Evolutionary conservation across 495 filamentous ascomycete species (phyloP).

Genomic region (Annulohypoxylon nitens): DNA sequence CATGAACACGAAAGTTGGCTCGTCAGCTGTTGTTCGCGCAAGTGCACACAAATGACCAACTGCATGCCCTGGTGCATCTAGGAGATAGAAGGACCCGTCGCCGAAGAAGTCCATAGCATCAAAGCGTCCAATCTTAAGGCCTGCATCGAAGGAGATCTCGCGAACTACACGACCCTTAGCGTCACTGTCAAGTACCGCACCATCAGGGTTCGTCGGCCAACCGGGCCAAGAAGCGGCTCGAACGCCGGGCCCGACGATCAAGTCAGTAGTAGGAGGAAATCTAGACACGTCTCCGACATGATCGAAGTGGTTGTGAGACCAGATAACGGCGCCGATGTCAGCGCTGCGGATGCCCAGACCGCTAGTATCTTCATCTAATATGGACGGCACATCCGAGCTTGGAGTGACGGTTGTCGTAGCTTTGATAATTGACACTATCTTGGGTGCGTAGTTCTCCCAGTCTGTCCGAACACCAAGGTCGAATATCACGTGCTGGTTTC

Average conservation of each 20-base stretch:
- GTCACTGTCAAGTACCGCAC: constrained; percentile 55
- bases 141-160: constrained; percentile 54
- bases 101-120: constrained; percentile 69
- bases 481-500: constrained; percentile 61
- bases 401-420: constrained; percentile 41
- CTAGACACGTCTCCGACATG: constrained; percentile 65
- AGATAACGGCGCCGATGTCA: constrained; percentile 63
- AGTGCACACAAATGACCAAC: constrained; percentile 66
- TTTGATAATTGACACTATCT: constrained; percentile 7
- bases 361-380: constrained; percentile 12
- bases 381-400: constrained; percentile 55
- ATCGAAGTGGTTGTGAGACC: constrained; percentile 67
- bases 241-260: constrained; percentile 70
- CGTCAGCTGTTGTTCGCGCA: constrained; percentile 51
- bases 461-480: constrained; percentile 69
- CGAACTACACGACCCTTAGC: constrained; percentile 49
- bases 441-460: constrained; percentile 59
- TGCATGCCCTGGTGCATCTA: constrained; percentile 65
- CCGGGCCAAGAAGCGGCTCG: constrained; percentile 58
- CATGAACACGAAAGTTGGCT: constrained; percentile 8
- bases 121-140: constrained; percentile 58
- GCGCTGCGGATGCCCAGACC: not conserved
- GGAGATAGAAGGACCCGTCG: constrained; percentile 68
- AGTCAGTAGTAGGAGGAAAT: constrained; percentile 62
- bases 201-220: constrained; percentile 59